These are phyloP conservation scores for Eucalyptus shirleyi DNA, from an alignment of 345 rosid species.

Conservation along the genomic window DNA sequence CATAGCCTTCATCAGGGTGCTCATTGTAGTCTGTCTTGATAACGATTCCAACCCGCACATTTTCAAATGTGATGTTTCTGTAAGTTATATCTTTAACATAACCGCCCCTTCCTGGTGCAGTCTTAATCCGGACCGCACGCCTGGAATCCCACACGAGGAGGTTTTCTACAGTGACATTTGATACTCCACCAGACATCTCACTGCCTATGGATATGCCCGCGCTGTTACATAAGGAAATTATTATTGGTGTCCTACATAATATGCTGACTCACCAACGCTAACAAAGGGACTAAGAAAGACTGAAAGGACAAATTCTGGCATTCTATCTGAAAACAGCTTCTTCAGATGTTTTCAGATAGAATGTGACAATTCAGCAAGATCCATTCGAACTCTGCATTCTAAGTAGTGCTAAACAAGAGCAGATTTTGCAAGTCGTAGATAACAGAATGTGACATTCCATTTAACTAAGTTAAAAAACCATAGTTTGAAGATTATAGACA, in stretches of 20 bases:
- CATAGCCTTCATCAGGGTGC: slow-evolving; percentile 74
- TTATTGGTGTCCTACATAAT: background rate
- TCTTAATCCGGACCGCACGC: slow-evolving; percentile 92
- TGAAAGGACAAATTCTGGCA: background rate
- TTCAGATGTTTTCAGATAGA: background rate
- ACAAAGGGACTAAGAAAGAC: background rate
- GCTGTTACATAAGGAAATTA: slow-evolving; percentile 24
- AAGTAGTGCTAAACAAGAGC: background rate
- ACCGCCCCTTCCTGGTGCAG: slow-evolving; percentile 93
- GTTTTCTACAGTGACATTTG: slow-evolving; percentile 73
- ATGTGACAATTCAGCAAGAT: background rate
- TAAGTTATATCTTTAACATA: slow-evolving; percentile 59
- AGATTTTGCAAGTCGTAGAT: background rate
- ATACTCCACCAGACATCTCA: slow-evolving; percentile 99
- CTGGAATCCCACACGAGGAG: slow-evolving; percentile 82
- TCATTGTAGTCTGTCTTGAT: slow-evolving; percentile 94
- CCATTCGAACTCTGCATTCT: background rate
- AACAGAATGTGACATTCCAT: background rate
- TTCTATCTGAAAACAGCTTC: background rate
- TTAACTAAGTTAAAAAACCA: background rate
- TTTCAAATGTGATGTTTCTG: slow-evolving; percentile 72
- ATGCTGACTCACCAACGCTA: background rate
- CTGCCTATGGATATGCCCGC: slow-evolving; percentile 97
- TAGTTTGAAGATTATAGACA: background rate
- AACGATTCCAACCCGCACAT: slow-evolving; percentile 80